Evolutionary conservation across 2,329 filamentous ascomycete genomes (phyloP).

Genomic region (Curvularia sp.): DNA sequence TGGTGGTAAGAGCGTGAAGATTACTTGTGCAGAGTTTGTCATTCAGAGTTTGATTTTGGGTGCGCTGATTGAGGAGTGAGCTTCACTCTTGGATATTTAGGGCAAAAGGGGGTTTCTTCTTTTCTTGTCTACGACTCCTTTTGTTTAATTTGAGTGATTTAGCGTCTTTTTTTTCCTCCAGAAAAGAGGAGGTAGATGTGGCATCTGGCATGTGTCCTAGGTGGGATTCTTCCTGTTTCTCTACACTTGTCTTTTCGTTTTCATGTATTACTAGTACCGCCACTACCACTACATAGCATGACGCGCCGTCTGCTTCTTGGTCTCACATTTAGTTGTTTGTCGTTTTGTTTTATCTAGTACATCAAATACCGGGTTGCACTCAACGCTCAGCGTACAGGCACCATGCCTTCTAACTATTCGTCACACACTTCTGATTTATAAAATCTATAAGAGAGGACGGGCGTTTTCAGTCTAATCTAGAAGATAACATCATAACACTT

Average conservation of each 20-base stretch:
- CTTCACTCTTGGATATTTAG: neutral
- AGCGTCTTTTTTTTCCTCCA: neutral
- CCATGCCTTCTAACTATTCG: neutral
- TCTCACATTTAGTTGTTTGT: neutral
- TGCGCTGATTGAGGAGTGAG: conserved; percentile 70
- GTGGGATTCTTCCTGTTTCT: neutral
- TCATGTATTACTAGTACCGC: neutral
- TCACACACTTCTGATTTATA: no score
- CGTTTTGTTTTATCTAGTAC: neutral
- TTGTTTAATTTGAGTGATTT: neutral
- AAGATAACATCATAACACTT: no score
- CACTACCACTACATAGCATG: neutral
- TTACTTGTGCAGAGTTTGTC: conserved; percentile 85
- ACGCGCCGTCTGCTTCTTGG: neutral
- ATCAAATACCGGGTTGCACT: neutral
- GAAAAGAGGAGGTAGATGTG: neutral
- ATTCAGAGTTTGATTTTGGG: conserved; percentile 93
- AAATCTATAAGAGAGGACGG: no score
- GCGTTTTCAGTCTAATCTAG: no score
- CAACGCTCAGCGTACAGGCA: neutral
- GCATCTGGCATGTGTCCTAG: neutral
- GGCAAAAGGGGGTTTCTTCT: neutral
- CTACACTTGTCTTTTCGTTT: neutral
- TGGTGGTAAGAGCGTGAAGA: conserved; percentile 63
- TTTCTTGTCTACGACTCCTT: neutral